These are phyloP conservation scores for Starmerella floricola DNA, from an alignment of 805 yeast genomes.

Conservation along the genomic window DNA sequence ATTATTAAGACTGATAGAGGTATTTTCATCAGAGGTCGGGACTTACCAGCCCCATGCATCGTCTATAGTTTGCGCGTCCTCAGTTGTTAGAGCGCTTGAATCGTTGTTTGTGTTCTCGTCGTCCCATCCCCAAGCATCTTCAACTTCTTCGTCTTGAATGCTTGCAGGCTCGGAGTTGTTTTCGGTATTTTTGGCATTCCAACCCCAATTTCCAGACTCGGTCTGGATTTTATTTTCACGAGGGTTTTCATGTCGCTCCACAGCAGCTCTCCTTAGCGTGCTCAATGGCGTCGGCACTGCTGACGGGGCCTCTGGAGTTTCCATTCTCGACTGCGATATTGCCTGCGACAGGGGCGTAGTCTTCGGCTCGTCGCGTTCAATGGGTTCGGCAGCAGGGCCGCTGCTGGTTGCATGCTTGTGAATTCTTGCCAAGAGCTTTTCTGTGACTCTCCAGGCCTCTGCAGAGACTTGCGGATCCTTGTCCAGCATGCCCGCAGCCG, in stretches of 20 bases:
- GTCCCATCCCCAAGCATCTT: constrained; percentile 26
- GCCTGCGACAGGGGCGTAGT: background rate
- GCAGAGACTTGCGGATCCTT: constrained; percentile 53
- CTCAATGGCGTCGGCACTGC: constrained; percentile 9
- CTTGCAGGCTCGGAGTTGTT: background rate
- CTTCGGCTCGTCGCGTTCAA: background rate
- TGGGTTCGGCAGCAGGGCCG: constrained; percentile 5
- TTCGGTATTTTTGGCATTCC: constrained; percentile 9
- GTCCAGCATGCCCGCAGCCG: constrained; percentile 77
- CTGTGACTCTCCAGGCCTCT: constrained; percentile 60
- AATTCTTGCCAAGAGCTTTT: constrained; percentile 45
- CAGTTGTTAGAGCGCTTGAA: too few species aligned
- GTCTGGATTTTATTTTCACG: background rate
- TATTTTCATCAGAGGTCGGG: too few species aligned
- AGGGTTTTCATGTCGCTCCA: background rate
- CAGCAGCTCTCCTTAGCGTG: constrained; percentile 3
- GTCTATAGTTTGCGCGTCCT: background rate
- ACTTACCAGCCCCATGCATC: constrained; percentile 16
- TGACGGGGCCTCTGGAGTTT: constrained; percentile 10
- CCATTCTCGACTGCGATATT: constrained; percentile 2
- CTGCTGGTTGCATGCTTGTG: constrained; percentile 33
- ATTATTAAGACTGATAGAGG: too few species aligned
- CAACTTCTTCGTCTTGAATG: constrained; percentile 21
- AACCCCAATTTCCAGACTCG: constrained; percentile 16
- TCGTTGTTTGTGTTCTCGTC: too few species aligned